phyloP scores from a whole-genome alignment of 2,329 filamentous ascomycete species.

The Colletotrichum cordylinicola region DNA sequence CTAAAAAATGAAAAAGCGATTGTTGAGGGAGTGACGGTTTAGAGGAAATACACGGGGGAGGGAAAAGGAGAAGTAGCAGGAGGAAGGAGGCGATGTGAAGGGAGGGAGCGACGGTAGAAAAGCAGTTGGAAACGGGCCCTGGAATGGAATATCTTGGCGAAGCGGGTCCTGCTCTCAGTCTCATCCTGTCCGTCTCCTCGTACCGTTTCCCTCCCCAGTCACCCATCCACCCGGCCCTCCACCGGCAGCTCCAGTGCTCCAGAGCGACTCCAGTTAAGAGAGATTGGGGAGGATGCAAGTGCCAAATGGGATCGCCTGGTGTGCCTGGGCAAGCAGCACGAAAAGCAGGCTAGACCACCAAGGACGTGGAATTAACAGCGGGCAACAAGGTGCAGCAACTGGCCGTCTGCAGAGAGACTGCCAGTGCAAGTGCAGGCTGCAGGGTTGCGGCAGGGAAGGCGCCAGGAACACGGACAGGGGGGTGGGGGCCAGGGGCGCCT shows the following conservation, averaged over 20 bases:
- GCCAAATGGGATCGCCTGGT: slow-evolving; percentile 9
- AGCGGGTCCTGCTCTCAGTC: neutral
- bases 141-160: slow-evolving; percentile 9
- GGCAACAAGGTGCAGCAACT: neutral
- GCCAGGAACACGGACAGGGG: neutral
- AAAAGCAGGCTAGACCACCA: neutral
- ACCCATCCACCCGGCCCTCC: too few species aligned
- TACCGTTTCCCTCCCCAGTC: neutral
- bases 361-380: slow-evolving; percentile 1
- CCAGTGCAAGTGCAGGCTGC: neutral
- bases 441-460: neutral
- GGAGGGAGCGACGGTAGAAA: slow-evolving; percentile 18
- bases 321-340: neutral
- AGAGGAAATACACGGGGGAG: slow-evolving; percentile 10
- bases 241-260: neutral
- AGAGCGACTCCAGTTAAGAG: neutral
- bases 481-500: neutral
- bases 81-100: neutral
- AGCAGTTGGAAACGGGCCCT: slow-evolving; percentile 17
- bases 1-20: slow-evolving; percentile 15
- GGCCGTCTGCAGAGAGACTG: neutral
- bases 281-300: neutral
- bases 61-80: neutral
- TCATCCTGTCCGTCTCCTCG: neutral
- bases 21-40: slow-evolving; percentile 21